A percentile compares a stretch with the other conserved stretches of the same genome.
phyloP scores from a whole-genome alignment of 345 rosid species.

The rapeseed (Brassica napus) region Da-Ae NC_063447.1:49018001-49018500 shows the following conservation, averaged over 20 bases:
- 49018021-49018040: background rate
- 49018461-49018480: conserved; percentile 23
- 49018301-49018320: background rate
- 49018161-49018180: background rate
- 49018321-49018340: background rate
- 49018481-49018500: conserved; percentile 22
- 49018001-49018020: background rate
- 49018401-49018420: conserved; percentile 3
- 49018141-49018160: background rate
- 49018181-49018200: background rate
- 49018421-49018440: conserved; percentile 11
- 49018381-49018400: background rate
- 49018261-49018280: background rate
- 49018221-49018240: background rate
- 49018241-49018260: background rate
- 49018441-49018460: conserved; percentile 1
- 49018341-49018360: background rate
- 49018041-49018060: background rate
- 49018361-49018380: conserved; percentile 3
- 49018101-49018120: background rate
- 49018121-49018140: background rate
- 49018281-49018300: background rate
- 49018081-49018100: background rate
- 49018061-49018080: background rate
- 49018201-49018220: too few relatives aligned